These are phyloP conservation scores for Fabrea salina DNA, from an alignment of 169 alveolate genomes.

Conservation along the genomic window DNA sequence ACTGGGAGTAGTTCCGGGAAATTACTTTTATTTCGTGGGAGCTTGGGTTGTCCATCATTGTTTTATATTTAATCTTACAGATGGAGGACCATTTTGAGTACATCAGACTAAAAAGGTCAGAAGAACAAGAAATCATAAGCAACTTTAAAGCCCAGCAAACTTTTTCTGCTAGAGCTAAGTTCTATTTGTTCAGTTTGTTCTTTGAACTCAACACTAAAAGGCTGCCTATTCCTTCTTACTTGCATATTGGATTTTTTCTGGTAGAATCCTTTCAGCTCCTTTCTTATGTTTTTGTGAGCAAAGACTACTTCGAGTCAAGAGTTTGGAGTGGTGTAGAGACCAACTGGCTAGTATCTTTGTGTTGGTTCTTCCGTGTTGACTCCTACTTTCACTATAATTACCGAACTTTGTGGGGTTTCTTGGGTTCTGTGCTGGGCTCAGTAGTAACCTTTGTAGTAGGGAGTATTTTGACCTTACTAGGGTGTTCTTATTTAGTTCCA, in stretches of 20 bases:
- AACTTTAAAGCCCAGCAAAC: too few relatives aligned
- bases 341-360: constrained; percentile 5
- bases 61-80: too few relatives aligned
- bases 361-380: constrained; percentile 29
- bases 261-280: constrained; percentile 27
- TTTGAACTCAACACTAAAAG: constrained; percentile 8
- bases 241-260: background rate
- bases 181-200: background rate
- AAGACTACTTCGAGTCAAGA: background rate
- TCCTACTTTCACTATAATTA: background rate
- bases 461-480: background rate
- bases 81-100: too few relatives aligned
- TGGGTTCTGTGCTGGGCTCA: background rate
- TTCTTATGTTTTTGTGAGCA: background rate
- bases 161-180: too few relatives aligned
- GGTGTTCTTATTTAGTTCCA: background rate
- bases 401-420: background rate
- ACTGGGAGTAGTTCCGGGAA: background rate
- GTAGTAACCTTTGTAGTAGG: background rate
- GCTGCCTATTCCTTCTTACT: background rate
- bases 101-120: too few relatives aligned
- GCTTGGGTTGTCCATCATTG: too few relatives aligned
- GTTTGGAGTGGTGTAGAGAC: background rate
- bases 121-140: too few relatives aligned
- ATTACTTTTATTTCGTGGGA: background rate